Conservation (phyloP, 345 rosid species). For the Populus alba region DNA sequence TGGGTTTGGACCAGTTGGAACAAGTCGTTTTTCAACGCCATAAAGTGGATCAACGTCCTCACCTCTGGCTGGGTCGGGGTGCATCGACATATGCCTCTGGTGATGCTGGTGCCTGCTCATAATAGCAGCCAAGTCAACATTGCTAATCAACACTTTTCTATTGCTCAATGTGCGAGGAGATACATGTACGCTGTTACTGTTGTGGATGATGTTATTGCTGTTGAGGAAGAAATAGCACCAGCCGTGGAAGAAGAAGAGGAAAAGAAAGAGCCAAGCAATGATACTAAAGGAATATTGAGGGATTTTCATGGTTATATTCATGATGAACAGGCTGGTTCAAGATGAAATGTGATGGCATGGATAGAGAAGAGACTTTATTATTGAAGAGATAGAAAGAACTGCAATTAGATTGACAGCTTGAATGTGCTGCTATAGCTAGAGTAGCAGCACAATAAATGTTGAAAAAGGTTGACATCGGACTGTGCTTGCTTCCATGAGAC, state of each 20-base stretch:
- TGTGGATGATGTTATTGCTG: not conserved
- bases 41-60: slow-evolving; percentile 52
- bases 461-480: slow-evolving; percentile 18
- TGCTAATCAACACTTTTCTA: slow-evolving; percentile 38
- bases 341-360: slow-evolving; percentile 27
- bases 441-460: slow-evolving; percentile 15
- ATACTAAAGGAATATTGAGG: not conserved
- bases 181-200: not conserved
- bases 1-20: slow-evolving; percentile 83
- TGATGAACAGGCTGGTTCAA: too few relatives aligned
- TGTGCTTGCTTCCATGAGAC: slow-evolving; percentile 41
- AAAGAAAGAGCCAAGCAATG: slow-evolving; percentile 26
- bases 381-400: slow-evolving; percentile 9
- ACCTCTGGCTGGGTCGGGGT: slow-evolving; percentile 20
- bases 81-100: slow-evolving; percentile 8
- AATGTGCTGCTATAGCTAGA: slow-evolving; percentile 16
- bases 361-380: slow-evolving; percentile 1
- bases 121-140: slow-evolving; percentile 63
- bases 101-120: slow-evolving; percentile 11
- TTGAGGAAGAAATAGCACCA: slow-evolving; percentile 8
- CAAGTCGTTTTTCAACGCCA: slow-evolving; percentile 59
- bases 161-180: slow-evolving; percentile 17
- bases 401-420: slow-evolving; percentile 22
- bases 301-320: slow-evolving; percentile 6
- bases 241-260: slow-evolving; percentile 30